Evolutionary conservation across 768 basidiomycete species (phyloP).

Genomic region (Steccherinum ochraceum): DNA sequence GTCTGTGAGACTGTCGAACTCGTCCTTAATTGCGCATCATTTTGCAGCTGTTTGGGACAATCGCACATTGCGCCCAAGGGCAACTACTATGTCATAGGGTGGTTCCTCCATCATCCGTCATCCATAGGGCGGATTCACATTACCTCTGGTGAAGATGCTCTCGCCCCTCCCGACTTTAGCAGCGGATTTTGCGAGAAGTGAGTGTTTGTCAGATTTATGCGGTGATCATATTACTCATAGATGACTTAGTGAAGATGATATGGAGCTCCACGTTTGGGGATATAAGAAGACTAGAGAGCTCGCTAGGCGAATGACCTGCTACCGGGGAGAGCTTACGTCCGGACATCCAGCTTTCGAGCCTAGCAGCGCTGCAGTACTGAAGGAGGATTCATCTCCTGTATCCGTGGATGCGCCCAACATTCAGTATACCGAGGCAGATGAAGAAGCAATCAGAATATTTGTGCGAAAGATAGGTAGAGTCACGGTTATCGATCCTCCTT

Average conservation of each 20-base stretch:
- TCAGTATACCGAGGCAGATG: slow-evolving; percentile 28
- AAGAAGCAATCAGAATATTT: slow-evolving; percentile 26
- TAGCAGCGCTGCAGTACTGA: slow-evolving; percentile 22
- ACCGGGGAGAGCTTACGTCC: slow-evolving; percentile 26
- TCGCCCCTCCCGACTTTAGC: slow-evolving; percentile 18
- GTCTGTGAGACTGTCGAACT: slow-evolving; percentile 3
- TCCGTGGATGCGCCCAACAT: slow-evolving; percentile 25
- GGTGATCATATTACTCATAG: not conserved
- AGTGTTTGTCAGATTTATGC: slow-evolving; percentile 3
- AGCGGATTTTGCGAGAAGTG: slow-evolving; percentile 14
- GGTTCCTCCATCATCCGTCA: slow-evolving; percentile 13
- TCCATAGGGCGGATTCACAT: slow-evolving; percentile 19
- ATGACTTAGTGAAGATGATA: slow-evolving; percentile 16
- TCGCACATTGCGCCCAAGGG: slow-evolving; percentile 10
- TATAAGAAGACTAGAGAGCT: slow-evolving; percentile 55
- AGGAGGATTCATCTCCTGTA: slow-evolving; percentile 13
- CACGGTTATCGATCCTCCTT: no score
- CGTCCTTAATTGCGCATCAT: no score
- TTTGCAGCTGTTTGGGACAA: no score
- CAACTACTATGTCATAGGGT: slow-evolving; percentile 14
- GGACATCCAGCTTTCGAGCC: slow-evolving; percentile 26
- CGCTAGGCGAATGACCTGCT: slow-evolving; percentile 42
- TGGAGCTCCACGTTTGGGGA: slow-evolving; percentile 39
- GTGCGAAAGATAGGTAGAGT: slow-evolving; percentile 15
- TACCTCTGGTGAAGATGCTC: slow-evolving; percentile 12